Evolutionary conservation across 352 stramenopile species (phyloP), one percentile per base, ranked within the genome.

Genomic region (Pythium chondricola): DNA sequence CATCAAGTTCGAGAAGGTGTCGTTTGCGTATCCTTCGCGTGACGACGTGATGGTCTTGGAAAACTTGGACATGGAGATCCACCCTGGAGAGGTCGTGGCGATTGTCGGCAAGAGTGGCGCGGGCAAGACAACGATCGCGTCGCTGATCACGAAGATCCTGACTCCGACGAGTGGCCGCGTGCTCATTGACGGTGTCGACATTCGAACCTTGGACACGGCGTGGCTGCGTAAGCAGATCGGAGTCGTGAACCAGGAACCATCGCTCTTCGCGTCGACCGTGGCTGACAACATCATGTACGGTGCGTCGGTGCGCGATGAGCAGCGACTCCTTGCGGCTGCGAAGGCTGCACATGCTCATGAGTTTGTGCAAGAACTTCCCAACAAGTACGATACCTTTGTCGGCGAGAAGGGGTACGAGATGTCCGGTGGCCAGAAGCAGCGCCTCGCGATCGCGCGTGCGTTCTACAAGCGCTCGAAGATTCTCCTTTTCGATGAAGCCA

Each of bases 321-420:
- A 79, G 25, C 65, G 77, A 30, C 22, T 91, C 29, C 41, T 86
- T 18, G 63, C 59, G 35, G 78, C 71, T 37, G 74, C 83, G 3
- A 87, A 89, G 56, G 61, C 78, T 43, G 83, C 83, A 13, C 68
- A 91, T 24, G 75, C 74, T 6, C 75, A 92, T 43, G 83, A 92
- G 10, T 93, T 93, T 37, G 83, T 90, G 39, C 68, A 70, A 58
- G 63, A 65, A 39, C 48, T 99, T 43, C 85, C 88, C 1, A 73
- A 98, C 40, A 75, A 96, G 56, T 98, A 96, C 71, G 87, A 99
- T 30, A 98, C 96, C 1, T 83, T 96, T 40, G 96, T 99, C 10
- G 95, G 96, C 37, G 96, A 98, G 69, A 93, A 97, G 46, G 96
- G 96, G 11, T 74, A 98, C 17, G 97, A 98, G 64, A 72, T 99